Base-by-base conservation (phyloP, 805 yeast genomes). In the Ogataea paraovalis region DNA sequence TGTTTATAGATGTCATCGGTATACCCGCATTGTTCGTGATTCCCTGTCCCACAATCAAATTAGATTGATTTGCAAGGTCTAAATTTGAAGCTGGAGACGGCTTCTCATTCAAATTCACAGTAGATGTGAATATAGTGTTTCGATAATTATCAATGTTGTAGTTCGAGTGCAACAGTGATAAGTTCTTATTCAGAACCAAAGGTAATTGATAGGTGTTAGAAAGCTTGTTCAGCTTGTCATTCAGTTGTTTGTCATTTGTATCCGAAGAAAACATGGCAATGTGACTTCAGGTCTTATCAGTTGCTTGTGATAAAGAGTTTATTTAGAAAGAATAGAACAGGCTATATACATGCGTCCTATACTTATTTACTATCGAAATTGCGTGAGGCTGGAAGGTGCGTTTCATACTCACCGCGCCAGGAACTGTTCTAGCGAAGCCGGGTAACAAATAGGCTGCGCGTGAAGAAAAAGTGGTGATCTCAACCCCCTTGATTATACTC, bases 11-110 rank as follows among this genome's bases (percentile, higher is more conserved):
- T 16, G 50, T 55, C 22, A 66, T 45, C 16, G 66, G 68, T 2
- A 68, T 54, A 9, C 71, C 71, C 3, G 60, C 53, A 46, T 65
- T 68, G 39, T 59, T 56, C 1, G 40, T 45, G n/a, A 68, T 68
- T 4, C 69, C 65, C 49, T 67, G 70, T 10, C 71, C 72, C 7
- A 67, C 57, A 3, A 66, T 48, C 23, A 60, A 34, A 18, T 48
- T 53, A 13, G 61, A 53, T 20, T 52, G 51, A 42, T 51, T 54
- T 4, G 55, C 47, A 19, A 50, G 42, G 18, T 53, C 57, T 41
- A 50, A 37, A 3, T 49, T 41, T 14, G 58, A 33, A 16, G 45
- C 42, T 4, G 56, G 47, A 8, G 60, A 53, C 5, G 59, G 51
- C 27, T 53, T 51, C 44, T 54, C 58, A 43, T 53, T 49, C 39